Conservation (phyloP, 2,329 filamentous ascomycete species). For the Aspergillus sojae region DNA sequence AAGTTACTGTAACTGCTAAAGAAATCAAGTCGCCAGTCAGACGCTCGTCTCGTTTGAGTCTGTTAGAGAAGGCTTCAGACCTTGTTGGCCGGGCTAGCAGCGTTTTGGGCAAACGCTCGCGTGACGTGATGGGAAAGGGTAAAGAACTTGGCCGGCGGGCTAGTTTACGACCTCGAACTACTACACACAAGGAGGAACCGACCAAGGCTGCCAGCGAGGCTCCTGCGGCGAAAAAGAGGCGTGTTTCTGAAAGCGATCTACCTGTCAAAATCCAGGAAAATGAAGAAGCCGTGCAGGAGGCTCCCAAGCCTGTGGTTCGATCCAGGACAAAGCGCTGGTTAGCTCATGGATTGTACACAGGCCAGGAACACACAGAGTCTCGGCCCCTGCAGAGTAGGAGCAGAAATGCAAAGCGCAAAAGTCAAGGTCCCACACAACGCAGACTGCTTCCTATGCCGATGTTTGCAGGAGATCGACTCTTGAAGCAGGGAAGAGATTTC, state of each 20-base stretch:
- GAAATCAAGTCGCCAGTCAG: conserved; percentile 34
- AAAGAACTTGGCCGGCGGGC: conserved; percentile 59
- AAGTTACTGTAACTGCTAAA: conserved; percentile 26
- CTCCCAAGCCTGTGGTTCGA: conserved; percentile 25
- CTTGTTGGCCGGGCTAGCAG: conserved; percentile 52
- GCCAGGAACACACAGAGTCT: conserved; percentile 64
- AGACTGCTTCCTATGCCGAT: conserved; percentile 73
- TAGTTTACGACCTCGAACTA: conserved; percentile 59
- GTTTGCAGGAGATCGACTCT: conserved; percentile 70
- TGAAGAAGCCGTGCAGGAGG: conserved; percentile 25
- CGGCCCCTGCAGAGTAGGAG: conserved; percentile 54
- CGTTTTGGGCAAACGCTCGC: conserved; percentile 63
- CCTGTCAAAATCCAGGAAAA: conserved; percentile 25
- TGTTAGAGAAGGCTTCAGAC: conserved; percentile 49
- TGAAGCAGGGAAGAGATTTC: conserved; percentile 77
- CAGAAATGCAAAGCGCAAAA: conserved; percentile 38
- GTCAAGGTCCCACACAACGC: conserved; percentile 30
- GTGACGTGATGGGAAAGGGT: conserved; percentile 56
- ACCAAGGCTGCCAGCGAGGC: conserved; percentile 26
- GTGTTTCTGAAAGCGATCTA: conserved; percentile 42
- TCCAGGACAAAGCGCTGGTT: conserved; percentile 73
- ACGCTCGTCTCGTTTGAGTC: conserved; percentile 48
- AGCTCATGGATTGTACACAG: conserved; percentile 81
- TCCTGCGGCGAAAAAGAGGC: conserved; percentile 45
- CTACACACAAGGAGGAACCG: conserved; percentile 28